These are phyloP conservation scores for Blechomonas ayalai DNA, from an alignment of 208 protist genomes.

Conservation along the genomic window DNA sequence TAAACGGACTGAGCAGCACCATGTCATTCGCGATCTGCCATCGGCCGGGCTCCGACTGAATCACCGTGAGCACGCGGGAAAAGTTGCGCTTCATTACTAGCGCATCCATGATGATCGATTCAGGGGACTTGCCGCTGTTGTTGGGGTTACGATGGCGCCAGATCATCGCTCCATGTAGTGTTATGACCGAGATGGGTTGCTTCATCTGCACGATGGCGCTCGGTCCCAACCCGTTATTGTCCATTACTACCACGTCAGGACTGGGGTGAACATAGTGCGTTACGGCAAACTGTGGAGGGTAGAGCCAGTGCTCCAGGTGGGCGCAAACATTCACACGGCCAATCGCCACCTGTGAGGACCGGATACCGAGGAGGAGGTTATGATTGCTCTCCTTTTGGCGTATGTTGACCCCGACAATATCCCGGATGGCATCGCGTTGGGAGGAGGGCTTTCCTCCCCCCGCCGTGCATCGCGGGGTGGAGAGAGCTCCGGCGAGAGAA, in stretches of 20 bases:
- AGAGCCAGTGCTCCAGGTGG: constrained; percentile 75
- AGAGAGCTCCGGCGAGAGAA: constrained; percentile 53
- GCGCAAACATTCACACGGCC: constrained; percentile 79
- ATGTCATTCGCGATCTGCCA: constrained; percentile 82
- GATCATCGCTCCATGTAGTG: constrained; percentile 71
- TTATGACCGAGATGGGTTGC: constrained; percentile 58
- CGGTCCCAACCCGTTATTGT: constrained; percentile 48
- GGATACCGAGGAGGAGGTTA: constrained; percentile 62
- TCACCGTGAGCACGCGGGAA: constrained; percentile 45
- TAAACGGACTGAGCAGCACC: constrained; percentile 61
- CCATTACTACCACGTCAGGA: constrained; percentile 51
- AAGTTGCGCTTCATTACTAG: constrained; percentile 76
- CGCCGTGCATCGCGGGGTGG: constrained; percentile 22
- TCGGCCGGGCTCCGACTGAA: constrained; percentile 25
- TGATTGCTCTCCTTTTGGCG: constrained; percentile 81
- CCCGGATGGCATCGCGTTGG: constrained; percentile 59
- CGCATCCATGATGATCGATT: constrained; percentile 11
- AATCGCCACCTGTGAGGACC: constrained; percentile 48
- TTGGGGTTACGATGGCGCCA: constrained; percentile 39
- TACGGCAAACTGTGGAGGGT: constrained; percentile 62
- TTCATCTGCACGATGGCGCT: constrained; percentile 41
- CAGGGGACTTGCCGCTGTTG: constrained; percentile 7
- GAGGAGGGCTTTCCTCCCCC: constrained; percentile 14
- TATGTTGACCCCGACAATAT: constrained; percentile 66
- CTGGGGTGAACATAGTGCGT: constrained; percentile 64